These are phyloP conservation scores for Solanum pinnatisectum DNA, from an alignment of 257 asterid species.

Conservation along the genomic window DNA sequence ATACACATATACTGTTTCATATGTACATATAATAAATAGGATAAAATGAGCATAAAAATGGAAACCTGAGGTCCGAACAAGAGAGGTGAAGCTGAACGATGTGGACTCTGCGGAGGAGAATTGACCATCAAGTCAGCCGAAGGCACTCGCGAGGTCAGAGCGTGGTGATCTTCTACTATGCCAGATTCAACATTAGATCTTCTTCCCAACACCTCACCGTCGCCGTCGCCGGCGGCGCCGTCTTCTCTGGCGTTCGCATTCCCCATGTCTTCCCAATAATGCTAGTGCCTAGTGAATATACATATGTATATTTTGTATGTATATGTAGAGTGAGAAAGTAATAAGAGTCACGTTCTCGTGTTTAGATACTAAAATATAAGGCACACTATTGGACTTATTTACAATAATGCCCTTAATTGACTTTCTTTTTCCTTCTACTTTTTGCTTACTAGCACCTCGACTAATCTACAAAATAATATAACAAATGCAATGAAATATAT, in stretches of 20 bases:
- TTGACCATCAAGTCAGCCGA: conserved; percentile 58
- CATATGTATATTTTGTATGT: background rate
- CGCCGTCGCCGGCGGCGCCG: conserved; percentile 4
- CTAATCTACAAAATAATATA: background rate
- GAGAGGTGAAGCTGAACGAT: conserved; percentile 42
- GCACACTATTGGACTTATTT: background rate
- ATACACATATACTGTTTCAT: background rate
- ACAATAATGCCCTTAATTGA: background rate
- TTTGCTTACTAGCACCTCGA: accelerated
- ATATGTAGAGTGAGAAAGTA: conserved; percentile 5
- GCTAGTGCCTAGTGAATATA: background rate
- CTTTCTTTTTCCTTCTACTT: background rate
- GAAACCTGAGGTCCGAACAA: conserved; percentile 60
- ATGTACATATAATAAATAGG: background rate
- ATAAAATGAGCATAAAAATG: background rate
- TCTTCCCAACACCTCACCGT: conserved; percentile 16
- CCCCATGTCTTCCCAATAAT: conserved; percentile 38
- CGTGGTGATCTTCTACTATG: conserved; percentile 15
- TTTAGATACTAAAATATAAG: background rate
- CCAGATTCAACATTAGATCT: conserved; percentile 11
- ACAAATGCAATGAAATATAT: background rate
- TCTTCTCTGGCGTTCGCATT: conserved; percentile 61
- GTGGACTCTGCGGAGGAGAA: conserved; percentile 57
- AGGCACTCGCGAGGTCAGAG: conserved; percentile 27
- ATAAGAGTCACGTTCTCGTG: background rate